phyloP scores from a whole-genome alignment of 768 basidiomycete species.

The Suillus subaureus region DNA sequence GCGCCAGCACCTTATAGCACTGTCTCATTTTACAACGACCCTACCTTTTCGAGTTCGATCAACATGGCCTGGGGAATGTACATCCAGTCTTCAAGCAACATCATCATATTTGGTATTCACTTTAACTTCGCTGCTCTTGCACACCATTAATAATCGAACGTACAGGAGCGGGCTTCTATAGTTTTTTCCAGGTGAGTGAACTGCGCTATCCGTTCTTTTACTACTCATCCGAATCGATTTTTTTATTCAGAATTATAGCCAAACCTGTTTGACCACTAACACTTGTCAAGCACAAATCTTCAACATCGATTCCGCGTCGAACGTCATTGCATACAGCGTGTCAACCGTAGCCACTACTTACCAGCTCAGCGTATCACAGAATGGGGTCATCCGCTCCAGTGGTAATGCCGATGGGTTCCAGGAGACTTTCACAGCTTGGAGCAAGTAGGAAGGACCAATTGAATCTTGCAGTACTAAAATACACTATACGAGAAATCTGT shows the following conservation, averaged over 20 bases:
- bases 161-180: conserved; percentile 51
- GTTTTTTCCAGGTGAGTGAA: conserved; percentile 47
- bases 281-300: conserved; percentile 47
- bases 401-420: conserved; percentile 48
- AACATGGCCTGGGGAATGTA: conserved; percentile 46
- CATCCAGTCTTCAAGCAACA: conserved; percentile 42
- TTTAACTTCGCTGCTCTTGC: conserved; percentile 9
- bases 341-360: conserved; percentile 49
- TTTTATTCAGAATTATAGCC: conserved; percentile 39
- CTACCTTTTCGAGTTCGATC: conserved; percentile 34
- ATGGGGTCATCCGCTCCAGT: conserved; percentile 37
- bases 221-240: conserved; percentile 1
- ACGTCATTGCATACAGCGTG: conserved; percentile 45
- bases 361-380: conserved; percentile 40
- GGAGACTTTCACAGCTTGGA: conserved; percentile 41
- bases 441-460: neutral
- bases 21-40: conserved; percentile 40
- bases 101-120: conserved; percentile 45
- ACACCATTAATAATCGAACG: conserved; percentile 1
- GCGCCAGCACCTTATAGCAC: conserved; percentile 44
- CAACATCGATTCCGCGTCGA: conserved; percentile 44
- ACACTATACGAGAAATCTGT: neutral
- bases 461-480: neutral
- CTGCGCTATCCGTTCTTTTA: neutral
- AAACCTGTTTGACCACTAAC: conserved; percentile 38